Evolutionary conservation across 768 basidiomycete genomes (phyloP), one percentile per base, ranked within the genome.

Genomic region (Mrakia frigida): DNA sequence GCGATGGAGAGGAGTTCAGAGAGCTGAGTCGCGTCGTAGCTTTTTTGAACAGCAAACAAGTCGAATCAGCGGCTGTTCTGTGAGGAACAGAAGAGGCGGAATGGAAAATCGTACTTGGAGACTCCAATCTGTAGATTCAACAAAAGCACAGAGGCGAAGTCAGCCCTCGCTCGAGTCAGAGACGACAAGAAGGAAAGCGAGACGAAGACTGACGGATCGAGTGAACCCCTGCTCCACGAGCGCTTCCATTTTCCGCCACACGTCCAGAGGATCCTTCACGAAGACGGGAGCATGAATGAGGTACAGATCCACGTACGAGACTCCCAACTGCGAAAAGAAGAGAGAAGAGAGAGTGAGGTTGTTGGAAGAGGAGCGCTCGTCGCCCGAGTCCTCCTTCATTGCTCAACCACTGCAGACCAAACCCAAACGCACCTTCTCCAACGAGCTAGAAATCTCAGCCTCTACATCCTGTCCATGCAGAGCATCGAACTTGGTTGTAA

Each of bases 221-320:
- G 53, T 73, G 37, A 78, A 37, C 6, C 77, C 77, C 7, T 23
- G 28, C 14, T 74, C 77, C 14, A 74, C 73, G 56, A 77, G 73
- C 1, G 33, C 16, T 33, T 78, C 77, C 28, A 78, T 61, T 33
- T 74, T 52, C 6, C 28, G 28, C 77, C 77, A 78, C 4, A 74
- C 56, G 28, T 78, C 53, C 16, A 39, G 39, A 33, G 61, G 2
- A 67, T 74, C 31, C 6, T 23, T 41, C 1, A 53, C 59, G 50
- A 74, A 46, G 13, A 9, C 50, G 0, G 81, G 81, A 35, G 71
- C 79, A 79, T 91, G 91, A 72, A 92, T 85, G 75, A 91, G 83
- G 82, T 88, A 91, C 74, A 90, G 81, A 80, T 91, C 89, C 18
- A 91, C 88, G 59, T 80, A 79, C 68, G 74, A 23, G 33, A 50